Base-by-base conservation (phyloP, 176 grass and related monocot species). In the Phragmites australis region DNA sequence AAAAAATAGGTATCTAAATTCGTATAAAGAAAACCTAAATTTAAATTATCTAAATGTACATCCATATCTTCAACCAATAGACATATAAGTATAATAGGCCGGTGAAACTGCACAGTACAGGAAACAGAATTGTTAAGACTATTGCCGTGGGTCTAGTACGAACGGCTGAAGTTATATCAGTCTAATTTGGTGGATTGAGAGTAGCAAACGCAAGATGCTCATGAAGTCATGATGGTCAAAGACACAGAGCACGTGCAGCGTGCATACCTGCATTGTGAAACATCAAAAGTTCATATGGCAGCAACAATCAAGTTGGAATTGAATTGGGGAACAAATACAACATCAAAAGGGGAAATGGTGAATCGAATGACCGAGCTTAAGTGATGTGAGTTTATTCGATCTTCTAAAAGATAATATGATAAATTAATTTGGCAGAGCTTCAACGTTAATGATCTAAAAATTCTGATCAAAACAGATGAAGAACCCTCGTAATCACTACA, bases 211-310 rank as follows among this genome's bases (percentile, higher is more conserved):
- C n/a, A n/a, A n/a, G n/a, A n/a, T n/a, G n/a, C n/a, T n/a, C n/a
- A n/a, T n/a, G n/a, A n/a, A n/a, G n/a, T n/a, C n/a, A 10, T 15
- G 71, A 21, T 54, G 19, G 22, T 54, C 1, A 25, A 43, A 17
- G 91, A 97, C 1, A 97, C 91, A 37, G 94, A 79, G 17, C 94
- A 87, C 1, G 94, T 97, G 77, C 94, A 97, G 7, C 94, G 78
- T 22, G 91, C 94, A 48, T 94, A 94, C 17, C 94, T 97, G 66
- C 80, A 92, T 56, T 85, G 79, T 72, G 76, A 52, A 48, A 80
- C 16, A 76, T 22, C 10, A 6, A 27, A n/a, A 17, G 29, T 47
- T 53, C 53, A 76, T 39, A 17, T 68, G 44, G 10, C 12, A 79
- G 27, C 1, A 4, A 62, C 12, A 43, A 37, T 70, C 69, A 78